Conservation (phyloP, 192 early-diverging fungal genomes). For the Coemansia sp. region DNA sequence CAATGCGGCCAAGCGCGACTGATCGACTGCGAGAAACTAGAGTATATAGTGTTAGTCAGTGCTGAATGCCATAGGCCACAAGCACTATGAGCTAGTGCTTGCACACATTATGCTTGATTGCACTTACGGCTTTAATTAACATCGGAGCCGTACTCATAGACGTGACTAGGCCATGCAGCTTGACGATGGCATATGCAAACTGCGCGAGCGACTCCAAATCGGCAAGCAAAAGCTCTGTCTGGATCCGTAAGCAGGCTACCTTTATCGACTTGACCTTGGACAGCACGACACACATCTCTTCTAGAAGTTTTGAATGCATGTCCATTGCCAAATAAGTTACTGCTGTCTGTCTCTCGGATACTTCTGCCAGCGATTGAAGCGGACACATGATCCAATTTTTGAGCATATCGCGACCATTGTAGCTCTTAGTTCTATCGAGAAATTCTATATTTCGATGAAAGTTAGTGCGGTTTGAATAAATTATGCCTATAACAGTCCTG, state of each 20-base stretch:
- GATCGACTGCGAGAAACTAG: slow-evolving; percentile 32
- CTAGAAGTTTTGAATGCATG: background rate
- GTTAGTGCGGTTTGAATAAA: background rate
- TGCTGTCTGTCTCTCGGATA: slow-evolving; percentile 36
- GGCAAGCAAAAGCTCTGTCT: slow-evolving; percentile 29
- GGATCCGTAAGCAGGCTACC: slow-evolving; percentile 27
- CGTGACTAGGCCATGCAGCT: slow-evolving; percentile 21
- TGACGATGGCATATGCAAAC: slow-evolving; percentile 35
- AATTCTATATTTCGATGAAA: slow-evolving; percentile 18
- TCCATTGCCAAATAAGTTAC: slow-evolving; percentile 11
- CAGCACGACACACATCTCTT: slow-evolving; percentile 17
- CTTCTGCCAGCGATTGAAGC: slow-evolving; percentile 24
- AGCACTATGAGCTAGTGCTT: background rate
- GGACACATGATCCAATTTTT: slow-evolving; percentile 36
- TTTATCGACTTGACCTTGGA: slow-evolving; percentile 25
- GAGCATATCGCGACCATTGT: slow-evolving; percentile 36
- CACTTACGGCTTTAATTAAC: slow-evolving; percentile 31
- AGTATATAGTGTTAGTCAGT: background rate
- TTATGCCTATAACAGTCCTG: background rate
- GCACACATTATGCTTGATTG: background rate
- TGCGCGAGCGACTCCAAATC: slow-evolving; percentile 42
- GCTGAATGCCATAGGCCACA: background rate
- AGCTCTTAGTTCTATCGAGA: slow-evolving; percentile 39
- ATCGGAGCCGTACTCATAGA: slow-evolving; percentile 16
- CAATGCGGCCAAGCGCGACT: slow-evolving; percentile 19